Conservation (phyloP, 495 filamentous ascomycete species). For the Talaromyces nanjingensis region DNA sequence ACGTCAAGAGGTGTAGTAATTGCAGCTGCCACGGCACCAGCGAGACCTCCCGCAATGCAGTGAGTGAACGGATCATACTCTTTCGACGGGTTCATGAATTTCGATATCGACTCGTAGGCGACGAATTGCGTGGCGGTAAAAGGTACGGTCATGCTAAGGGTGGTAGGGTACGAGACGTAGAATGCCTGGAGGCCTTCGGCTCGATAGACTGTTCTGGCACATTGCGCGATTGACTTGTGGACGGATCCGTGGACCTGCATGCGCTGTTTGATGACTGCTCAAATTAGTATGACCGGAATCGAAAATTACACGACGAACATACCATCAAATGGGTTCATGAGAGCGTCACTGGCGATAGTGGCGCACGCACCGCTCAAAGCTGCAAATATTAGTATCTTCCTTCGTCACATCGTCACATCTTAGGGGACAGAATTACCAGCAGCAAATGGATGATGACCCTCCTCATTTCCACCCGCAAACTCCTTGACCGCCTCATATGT, state of each 20-base stretch:
- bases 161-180: conserved; percentile 98
- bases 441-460: conserved; percentile 87
- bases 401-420: neutral
- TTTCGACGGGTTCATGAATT: conserved; percentile 76
- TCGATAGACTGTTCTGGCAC: conserved; percentile 76
- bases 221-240: conserved; percentile 77
- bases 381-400: conserved; percentile 24
- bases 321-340: conserved; percentile 99
- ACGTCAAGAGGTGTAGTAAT: conserved; percentile 95
- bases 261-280: conserved; percentile 91
- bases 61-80: conserved; percentile 89
- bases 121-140: conserved; percentile 96
- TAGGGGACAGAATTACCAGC: conserved; percentile 52
- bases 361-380: conserved; percentile 88
- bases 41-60: conserved; percentile 83
- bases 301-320: conserved; percentile 18
- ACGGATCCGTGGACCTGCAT: conserved; percentile 98
- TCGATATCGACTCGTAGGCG: conserved; percentile 94
- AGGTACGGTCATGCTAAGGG: conserved; percentile 95
- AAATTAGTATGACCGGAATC: conserved; percentile 12
- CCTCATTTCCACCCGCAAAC: conserved; percentile 83
- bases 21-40: conserved; percentile 87
- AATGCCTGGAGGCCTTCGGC: conserved; percentile 87
- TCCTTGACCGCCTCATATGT: conserved; percentile 98
- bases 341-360: conserved; percentile 91